A percentile compares a stretch with the other conserved stretches of the same genome.
These are phyloP conservation scores for Calcarisporium arbuscula DNA, from an alignment of 2,329 filamentous ascomycete species.

Conservation along the genomic window DNA sequence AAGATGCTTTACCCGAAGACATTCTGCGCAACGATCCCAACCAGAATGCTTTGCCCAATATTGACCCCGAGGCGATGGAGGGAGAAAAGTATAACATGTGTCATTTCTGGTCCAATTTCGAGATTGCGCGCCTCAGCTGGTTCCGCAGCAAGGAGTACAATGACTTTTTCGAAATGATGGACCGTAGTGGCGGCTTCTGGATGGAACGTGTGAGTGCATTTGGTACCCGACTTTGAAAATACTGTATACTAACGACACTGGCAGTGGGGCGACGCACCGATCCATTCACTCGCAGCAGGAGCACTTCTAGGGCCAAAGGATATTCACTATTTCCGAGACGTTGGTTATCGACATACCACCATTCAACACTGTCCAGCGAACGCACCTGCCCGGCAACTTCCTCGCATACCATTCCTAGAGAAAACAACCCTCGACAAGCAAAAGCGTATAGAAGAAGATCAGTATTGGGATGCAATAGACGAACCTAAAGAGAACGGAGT, in stretches of 20 bases:
- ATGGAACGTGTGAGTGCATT: conserved; percentile 78
- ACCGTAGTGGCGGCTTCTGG: conserved; percentile 96
- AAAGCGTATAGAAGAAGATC: conserved; percentile 83
- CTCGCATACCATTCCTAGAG: conserved; percentile 74
- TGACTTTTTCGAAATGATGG: conserved; percentile 99
- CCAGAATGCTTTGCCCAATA: conserved; percentile 64
- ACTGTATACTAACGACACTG: conserved; percentile 15
- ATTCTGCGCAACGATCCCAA: conserved; percentile 71
- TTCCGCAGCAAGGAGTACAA: conserved; percentile 97
- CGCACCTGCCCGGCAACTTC: conserved; percentile 79
- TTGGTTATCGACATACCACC: conserved; percentile 96
- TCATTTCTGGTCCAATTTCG: conserved; percentile 99
- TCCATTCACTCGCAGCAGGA: conserved; percentile 93
- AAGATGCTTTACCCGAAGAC: conserved; percentile 69
- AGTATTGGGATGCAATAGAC: conserved; percentile 91
- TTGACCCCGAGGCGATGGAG: conserved; percentile 92
- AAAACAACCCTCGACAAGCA: conserved; percentile 74
- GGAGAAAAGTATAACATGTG: conserved; percentile 99
- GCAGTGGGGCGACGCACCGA: conserved; percentile 97
- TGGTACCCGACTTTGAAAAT: conserved; percentile 4
- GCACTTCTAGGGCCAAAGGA: conserved; percentile 74
- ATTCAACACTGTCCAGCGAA: conserved; percentile 98
- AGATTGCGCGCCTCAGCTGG: conserved; percentile 91
- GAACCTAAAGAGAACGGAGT: conserved; percentile 90
- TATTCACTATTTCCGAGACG: conserved; percentile 98